phyloP scores from a whole-genome alignment of 768 basidiomycete species.

The Pulveroboletus frians region DNA sequence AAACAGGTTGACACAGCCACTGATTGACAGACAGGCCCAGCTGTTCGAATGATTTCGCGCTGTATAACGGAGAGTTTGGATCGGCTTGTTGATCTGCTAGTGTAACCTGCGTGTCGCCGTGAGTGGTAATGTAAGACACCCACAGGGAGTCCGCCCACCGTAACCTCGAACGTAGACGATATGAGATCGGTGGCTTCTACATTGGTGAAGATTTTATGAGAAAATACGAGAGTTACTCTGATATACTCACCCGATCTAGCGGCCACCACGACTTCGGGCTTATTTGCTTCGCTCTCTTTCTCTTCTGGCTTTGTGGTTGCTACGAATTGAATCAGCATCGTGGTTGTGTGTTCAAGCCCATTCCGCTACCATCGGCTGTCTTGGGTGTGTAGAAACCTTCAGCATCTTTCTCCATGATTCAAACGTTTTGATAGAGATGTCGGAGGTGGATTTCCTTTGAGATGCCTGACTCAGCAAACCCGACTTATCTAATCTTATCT shows the following conservation, averaged over 20 bases:
- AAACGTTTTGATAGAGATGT: constrained; percentile 7
- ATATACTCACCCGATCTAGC: constrained; percentile 20
- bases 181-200: constrained; percentile 54
- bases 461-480: constrained; percentile 22
- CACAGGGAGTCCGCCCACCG: constrained; percentile 40
- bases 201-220: background rate
- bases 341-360: background rate
- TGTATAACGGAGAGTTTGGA: constrained; percentile 92
- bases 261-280: constrained; percentile 16
- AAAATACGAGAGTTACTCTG: background rate
- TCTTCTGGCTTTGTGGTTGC: constrained; percentile 21
- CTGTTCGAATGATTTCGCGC: constrained; percentile 91
- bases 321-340: constrained; percentile 9
- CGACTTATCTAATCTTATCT: constrained; percentile 18
- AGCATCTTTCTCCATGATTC: constrained; percentile 64
- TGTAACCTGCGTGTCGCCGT: constrained; percentile 60
- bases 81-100: constrained; percentile 95
- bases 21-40: constrained; percentile 73
- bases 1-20: background rate
- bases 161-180: constrained; percentile 78
- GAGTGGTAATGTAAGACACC: background rate
- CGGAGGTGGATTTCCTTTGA: background rate
- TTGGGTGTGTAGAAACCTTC: constrained; percentile 73
- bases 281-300: constrained; percentile 25
- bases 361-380: constrained; percentile 35